Evolutionary conservation across 108 stramenopile species (phyloP), one percentile per base, ranked within the genome.

Genomic region (Pseudonitzschia delicatissima): DNA sequence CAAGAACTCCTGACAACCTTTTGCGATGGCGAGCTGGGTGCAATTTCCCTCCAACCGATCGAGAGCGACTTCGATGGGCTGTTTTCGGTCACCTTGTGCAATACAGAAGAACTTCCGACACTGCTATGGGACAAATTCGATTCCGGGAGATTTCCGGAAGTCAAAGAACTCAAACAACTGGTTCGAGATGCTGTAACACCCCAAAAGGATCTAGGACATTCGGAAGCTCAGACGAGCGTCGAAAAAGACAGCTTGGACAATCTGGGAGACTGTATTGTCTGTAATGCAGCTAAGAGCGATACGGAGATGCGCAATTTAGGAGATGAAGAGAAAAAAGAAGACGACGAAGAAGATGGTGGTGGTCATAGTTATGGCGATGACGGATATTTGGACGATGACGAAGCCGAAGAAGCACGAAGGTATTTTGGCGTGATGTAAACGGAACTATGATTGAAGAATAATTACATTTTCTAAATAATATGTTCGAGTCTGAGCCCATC

Each of bases 161-260:
- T 82, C 5, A 92, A 91, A 57, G 82, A 86, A 53, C 36, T 95
- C 25, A 92, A 95, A 65, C 88, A 87, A 66, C 45, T 72, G 57
- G 64, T 95, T 31, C 82, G 94, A 11, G 90, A 92, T 74, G 31
- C 58, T 40, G 76, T 95, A 40, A 60, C 47, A 33, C 93, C 93
- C 5, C 48, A 67, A 0, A 74, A 77, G 45, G 69, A 73, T 52
- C 61, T 95, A 62, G 93, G 93, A 12, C 93, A 95, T 47, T 86
- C 84, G 64, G 91, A 92, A 67, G 73, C 40, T 45, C 53, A 9
- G 45, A 72, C 51, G 13, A 18, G 0, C 48, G 21, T 6, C n/a
- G 7, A 8, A 3, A 20, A 12, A 25, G 31, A 35, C 4, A 34
- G 25, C 17, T 5, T 31, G 17, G 9, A 47, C n/a, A 50, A 32